phyloP scores from a whole-genome alignment of 2,329 filamentous ascomycete genomes.

The Akanthomyces uredinophilus region DNA sequence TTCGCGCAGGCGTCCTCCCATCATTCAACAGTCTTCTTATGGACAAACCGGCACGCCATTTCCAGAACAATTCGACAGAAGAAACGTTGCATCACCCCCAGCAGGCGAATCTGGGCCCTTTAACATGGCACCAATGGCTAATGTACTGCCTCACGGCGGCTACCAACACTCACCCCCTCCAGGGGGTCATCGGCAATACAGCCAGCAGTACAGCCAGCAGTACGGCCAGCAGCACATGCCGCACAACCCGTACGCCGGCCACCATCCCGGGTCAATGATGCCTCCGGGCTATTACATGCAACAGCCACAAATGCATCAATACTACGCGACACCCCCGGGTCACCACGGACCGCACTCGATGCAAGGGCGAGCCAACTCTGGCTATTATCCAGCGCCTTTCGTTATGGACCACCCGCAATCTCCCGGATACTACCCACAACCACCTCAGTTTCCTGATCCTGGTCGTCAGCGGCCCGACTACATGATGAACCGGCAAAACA shows the following conservation, averaged over 20 bases:
- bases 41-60: constrained; percentile 29
- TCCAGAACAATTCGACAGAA: constrained; percentile 35
- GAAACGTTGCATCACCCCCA: constrained; percentile 15
- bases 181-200: constrained; percentile 24
- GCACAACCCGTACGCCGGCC: constrained; percentile 30
- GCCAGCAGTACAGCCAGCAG: constrained; percentile 27
- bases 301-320: constrained; percentile 35
- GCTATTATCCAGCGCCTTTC: constrained; percentile 27
- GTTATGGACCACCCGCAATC: constrained; percentile 33
- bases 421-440: constrained; percentile 35
- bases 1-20: background rate
- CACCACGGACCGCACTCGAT: constrained; percentile 29
- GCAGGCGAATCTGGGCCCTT: constrained; percentile 24
- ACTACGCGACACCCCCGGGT: constrained; percentile 31
- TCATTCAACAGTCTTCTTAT: background rate
- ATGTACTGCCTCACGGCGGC: constrained; percentile 31
- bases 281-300: constrained; percentile 37
- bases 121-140: constrained; percentile 37
- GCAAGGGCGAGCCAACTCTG: constrained; percentile 28
- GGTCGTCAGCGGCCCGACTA: constrained; percentile 17
- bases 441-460: constrained; percentile 28
- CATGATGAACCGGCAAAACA: constrained; percentile 1
- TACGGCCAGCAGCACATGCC: constrained; percentile 25
- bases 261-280: constrained; percentile 26
- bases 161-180: constrained; percentile 29